phyloP scores from a whole-genome alignment of 352 stramenopile genomes.

The Thalassiosira ordinaria region DNA sequence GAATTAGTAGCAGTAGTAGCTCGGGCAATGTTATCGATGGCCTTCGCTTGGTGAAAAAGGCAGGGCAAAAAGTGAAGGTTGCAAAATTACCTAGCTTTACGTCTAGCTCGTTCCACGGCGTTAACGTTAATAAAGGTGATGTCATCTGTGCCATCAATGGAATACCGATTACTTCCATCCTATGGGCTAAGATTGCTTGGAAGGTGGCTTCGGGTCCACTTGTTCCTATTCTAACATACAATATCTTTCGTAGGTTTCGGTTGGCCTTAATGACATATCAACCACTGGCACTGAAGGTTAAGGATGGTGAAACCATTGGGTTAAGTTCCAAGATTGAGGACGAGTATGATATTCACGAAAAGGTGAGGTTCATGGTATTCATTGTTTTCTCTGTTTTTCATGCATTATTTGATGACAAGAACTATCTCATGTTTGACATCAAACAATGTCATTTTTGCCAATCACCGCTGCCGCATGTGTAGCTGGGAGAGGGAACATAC shows the following conservation, averaged over 20 bases:
- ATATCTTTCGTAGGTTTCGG: slow-evolving; percentile 37
- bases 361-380: slow-evolving; percentile 13
- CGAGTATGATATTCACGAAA: slow-evolving; percentile 34
- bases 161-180: not conserved
- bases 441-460: not conserved
- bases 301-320: not conserved
- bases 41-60: too few species aligned
- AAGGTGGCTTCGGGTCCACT: not conserved
- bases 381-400: too few species aligned
- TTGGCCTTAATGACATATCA: slow-evolving; percentile 21
- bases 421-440: too few species aligned
- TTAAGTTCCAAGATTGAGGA: slow-evolving; percentile 27
- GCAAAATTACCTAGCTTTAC: too few species aligned
- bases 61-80: too few species aligned
- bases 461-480: not conserved
- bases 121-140: not conserved
- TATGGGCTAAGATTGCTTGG: not conserved
- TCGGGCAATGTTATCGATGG: not conserved
- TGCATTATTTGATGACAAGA: too few species aligned
- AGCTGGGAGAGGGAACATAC: slow-evolving; percentile 71
- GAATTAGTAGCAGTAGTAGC: too few species aligned
- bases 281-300: not conserved
- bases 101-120: not conserved
- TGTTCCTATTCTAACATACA: slow-evolving; percentile 52
- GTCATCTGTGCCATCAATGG: not conserved